These are phyloP conservation scores for Cystobasidium ongulense DNA, from an alignment of 768 basidiomycete species.

Conservation along the genomic window DNA sequence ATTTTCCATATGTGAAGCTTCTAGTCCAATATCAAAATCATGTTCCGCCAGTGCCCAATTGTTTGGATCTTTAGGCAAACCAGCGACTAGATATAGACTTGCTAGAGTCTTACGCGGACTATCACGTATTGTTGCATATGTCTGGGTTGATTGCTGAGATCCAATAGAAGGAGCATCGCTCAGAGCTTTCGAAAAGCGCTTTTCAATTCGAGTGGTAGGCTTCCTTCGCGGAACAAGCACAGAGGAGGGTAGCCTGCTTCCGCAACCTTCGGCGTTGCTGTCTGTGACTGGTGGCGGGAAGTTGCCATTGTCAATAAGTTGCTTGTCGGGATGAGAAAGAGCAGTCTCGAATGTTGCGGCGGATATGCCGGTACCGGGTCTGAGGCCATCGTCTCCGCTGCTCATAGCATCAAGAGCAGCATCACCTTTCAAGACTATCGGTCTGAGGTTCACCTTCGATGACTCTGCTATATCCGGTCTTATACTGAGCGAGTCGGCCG, in stretches of 20 bases:
- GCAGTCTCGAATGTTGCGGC: background rate
- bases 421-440: background rate
- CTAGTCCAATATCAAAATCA: constrained; percentile 41
- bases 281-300: background rate
- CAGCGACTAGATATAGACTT: constrained; percentile 47
- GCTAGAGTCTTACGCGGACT: constrained; percentile 37
- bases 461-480: background rate
- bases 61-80: constrained; percentile 77
- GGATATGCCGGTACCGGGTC: background rate
- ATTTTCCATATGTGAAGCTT: constrained; percentile 71
- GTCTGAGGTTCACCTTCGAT: background rate
- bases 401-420: background rate
- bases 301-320: background rate
- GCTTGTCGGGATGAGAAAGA: background rate
- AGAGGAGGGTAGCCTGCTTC: background rate
- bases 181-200: background rate
- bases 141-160: background rate
- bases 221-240: background rate
- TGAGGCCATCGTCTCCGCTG: background rate
- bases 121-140: background rate
- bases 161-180: background rate
- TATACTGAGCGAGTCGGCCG: background rate
- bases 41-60: constrained; percentile 81
- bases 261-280: background rate
- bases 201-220: background rate